These are phyloP conservation scores for Microbotryum lychnidis-dioicae DNA, from an alignment of 1,284 basidiomycete genomes.

Conservation along the genomic window DNA sequence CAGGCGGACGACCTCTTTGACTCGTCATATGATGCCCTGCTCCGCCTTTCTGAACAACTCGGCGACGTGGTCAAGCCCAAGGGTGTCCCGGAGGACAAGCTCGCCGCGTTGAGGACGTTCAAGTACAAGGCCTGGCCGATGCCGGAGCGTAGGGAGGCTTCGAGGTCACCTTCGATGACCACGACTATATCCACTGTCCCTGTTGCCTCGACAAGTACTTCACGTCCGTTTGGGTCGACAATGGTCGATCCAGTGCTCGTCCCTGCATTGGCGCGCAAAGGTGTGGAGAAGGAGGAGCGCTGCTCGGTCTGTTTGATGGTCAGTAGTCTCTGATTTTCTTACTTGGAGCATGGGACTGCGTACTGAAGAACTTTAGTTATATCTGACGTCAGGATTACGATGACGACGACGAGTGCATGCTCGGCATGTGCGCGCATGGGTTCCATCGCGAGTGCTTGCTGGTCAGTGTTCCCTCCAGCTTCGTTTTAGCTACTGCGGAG, in stretches of 20 bases:
- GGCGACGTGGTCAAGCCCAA: constrained; percentile 26
- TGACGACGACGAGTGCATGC: constrained; percentile 20
- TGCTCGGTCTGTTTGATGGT: constrained; percentile 23
- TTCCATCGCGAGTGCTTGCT: constrained; percentile 23
- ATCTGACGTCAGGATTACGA: constrained; percentile 20
- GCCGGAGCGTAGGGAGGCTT: background rate
- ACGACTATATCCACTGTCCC: background rate
- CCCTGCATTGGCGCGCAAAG: constrained; percentile 12
- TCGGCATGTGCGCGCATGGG: constrained; percentile 15
- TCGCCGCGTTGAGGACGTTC: constrained; percentile 12
- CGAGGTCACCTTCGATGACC: background rate
- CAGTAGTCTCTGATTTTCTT: background rate
- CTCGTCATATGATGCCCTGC: constrained; percentile 20
- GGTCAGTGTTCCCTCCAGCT: background rate
- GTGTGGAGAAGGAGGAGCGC: constrained; percentile 24
- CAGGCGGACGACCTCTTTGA: constrained; percentile 31
- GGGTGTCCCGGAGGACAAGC: constrained; percentile 11
- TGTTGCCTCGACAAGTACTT: constrained; percentile 7
- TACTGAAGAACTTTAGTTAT: background rate
- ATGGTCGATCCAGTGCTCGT: background rate
- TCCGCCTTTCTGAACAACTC: constrained; percentile 25
- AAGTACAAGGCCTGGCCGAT: constrained; percentile 20
- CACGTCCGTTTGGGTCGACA: background rate
- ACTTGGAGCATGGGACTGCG: no score
- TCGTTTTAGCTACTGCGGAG: background rate